These are phyloP conservation scores for Fonsecaea monophora DNA, from an alignment of 2,329 filamentous ascomycete genomes.

Conservation along the genomic window DNA sequence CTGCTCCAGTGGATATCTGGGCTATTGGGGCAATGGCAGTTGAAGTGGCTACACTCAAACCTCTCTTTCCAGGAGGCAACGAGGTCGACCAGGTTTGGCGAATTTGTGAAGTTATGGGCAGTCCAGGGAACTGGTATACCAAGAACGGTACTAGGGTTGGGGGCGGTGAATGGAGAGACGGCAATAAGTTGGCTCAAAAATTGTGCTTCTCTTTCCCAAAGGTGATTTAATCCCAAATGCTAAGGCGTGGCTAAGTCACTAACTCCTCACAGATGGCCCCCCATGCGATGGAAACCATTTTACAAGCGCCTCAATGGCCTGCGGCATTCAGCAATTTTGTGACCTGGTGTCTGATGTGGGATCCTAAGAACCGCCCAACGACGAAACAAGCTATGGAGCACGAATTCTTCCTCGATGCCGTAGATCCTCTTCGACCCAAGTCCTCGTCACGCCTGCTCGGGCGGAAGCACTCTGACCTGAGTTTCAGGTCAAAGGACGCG, in stretches of 20 bases:
- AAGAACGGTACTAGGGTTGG: conserved; percentile 86
- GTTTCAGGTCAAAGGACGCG: conserved; percentile 71
- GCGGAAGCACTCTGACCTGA: conserved; percentile 86
- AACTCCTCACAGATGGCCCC: conserved; percentile 79
- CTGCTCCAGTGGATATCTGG: conserved; percentile 97
- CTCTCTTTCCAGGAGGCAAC: conserved; percentile 94
- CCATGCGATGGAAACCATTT: conserved; percentile 91
- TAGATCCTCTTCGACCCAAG: conserved; percentile 91
- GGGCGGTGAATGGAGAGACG: conserved; percentile 97
- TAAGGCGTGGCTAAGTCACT: conserved; percentile 27
- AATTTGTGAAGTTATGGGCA: conserved; percentile 99
- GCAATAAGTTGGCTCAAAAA: conserved; percentile 89
- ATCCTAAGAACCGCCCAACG: conserved; percentile 88
- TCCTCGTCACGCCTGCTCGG: conserved; percentile 85
- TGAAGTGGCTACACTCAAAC: conserved; percentile 94
- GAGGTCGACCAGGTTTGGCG: conserved; percentile 99
- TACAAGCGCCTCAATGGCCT: conserved; percentile 91
- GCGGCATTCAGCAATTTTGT: conserved; percentile 87
- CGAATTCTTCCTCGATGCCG: conserved; percentile 91
- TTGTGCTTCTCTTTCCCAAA: conserved; percentile 97
- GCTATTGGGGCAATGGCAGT: conserved; percentile 98
- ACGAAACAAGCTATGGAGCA: conserved; percentile 93
- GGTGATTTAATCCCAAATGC: conserved; percentile 48
- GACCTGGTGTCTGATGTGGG: conserved; percentile 99
- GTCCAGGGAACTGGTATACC: conserved; percentile 97